Percentiles rank a stretch among this genome's conserved stretches.
Conservation (phyloP, 2,329 filamentous ascomycete species). For the Penicillium sp. region DNA sequence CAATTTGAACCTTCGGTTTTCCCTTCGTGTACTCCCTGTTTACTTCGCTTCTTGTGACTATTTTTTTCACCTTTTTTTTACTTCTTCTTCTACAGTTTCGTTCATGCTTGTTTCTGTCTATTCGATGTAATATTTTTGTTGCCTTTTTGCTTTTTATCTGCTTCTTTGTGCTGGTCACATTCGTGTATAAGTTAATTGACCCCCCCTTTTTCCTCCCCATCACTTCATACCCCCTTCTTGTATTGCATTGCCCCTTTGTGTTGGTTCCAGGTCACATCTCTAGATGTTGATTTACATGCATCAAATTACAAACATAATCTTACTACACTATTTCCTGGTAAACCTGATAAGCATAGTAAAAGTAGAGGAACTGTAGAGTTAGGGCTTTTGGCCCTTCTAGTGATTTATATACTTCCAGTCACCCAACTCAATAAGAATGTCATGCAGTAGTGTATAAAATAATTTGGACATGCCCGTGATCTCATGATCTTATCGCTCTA, state of each 20-base stretch:
- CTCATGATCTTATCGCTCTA: background rate
- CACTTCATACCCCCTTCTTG: conserved; percentile 37
- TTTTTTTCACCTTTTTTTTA: conserved; percentile 13
- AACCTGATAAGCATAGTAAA: background rate
- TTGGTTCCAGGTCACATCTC: conserved; percentile 23
- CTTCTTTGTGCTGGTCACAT: conserved; percentile 42
- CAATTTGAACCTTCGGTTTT: conserved; percentile 26
- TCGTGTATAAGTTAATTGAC: conserved; percentile 39
- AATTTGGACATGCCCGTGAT: background rate
- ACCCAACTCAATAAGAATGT: background rate
- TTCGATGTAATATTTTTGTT: conserved; percentile 35
- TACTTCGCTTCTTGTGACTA: conserved; percentile 33
- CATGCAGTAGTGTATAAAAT: background rate
- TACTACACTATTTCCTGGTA: background rate
- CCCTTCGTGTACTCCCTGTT: conserved; percentile 39
- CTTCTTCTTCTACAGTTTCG: conserved; percentile 19
- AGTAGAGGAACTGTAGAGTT: background rate
- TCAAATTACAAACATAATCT: conserved; percentile 22
- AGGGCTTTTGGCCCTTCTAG: background rate
- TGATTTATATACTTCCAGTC: background rate
- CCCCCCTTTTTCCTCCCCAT: conserved; percentile 22
- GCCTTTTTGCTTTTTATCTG: conserved; percentile 4
- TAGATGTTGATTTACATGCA: conserved; percentile 18
- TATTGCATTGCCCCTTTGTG: conserved; percentile 27
- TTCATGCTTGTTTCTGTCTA: conserved; percentile 24